Conservation (phyloP, 768 basidiomycete species). For the Trametes coccinea region DNA sequence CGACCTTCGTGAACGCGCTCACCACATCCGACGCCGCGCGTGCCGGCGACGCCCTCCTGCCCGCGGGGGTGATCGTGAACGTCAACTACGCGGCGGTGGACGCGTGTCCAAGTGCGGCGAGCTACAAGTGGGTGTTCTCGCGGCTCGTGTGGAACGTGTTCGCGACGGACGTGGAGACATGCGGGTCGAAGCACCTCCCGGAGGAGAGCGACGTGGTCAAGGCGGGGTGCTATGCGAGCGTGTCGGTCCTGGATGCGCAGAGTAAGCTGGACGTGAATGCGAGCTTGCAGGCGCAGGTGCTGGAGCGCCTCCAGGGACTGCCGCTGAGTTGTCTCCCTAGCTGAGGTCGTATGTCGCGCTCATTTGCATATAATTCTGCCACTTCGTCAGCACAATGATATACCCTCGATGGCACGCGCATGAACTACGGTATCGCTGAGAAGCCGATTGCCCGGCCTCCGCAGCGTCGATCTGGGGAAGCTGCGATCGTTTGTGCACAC, state of each 20-base stretch:
- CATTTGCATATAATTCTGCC: no score
- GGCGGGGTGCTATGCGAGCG: conserved; percentile 33
- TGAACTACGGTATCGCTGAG: no score
- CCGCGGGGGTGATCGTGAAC: conserved; percentile 34
- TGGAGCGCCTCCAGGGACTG: conserved; percentile 24
- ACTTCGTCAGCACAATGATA: no score
- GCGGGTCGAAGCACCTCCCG: conserved; percentile 36
- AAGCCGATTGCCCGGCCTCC: no score
- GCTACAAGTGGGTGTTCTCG: conserved; percentile 37
- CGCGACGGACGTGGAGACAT: conserved; percentile 34
- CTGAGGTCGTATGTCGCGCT: neutral
- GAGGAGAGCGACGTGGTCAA: conserved; percentile 30
- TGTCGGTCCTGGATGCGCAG: conserved; percentile 34
- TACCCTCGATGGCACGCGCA: no score
- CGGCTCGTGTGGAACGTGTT: conserved; percentile 29
- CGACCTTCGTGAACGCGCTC: conserved; percentile 38
- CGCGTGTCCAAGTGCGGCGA: conserved; percentile 28
- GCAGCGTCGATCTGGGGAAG: no score
- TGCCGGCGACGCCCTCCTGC: conserved; percentile 31
- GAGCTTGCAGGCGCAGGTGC: conserved; percentile 31
- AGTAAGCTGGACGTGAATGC: conserved; percentile 37
- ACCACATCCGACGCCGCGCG: conserved; percentile 13
- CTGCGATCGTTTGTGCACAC: no score
- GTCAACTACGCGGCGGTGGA: conserved; percentile 38
- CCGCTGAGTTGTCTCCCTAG: conserved; percentile 10